Evolutionary conservation across 2,329 filamentous ascomycete species (phyloP).

Genomic region (Trematosphaeria pertusa): DNA sequence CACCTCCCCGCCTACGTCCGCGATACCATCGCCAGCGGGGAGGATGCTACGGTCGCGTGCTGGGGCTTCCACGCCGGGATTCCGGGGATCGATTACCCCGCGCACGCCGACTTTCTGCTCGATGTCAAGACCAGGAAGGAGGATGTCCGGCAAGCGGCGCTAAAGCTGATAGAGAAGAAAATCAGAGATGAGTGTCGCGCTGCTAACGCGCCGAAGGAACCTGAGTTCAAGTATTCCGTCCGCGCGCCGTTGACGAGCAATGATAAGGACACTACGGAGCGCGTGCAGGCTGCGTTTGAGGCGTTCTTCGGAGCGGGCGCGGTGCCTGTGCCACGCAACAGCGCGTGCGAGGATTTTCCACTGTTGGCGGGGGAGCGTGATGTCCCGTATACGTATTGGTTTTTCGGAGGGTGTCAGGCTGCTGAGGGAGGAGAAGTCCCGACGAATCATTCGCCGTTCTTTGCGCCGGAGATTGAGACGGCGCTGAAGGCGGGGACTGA

Average conservation of each 20-base stretch:
- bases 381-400: slow-evolving; percentile 25
- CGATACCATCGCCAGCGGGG: not conserved
- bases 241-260: not conserved
- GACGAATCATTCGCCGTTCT: slow-evolving; percentile 30
- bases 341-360: slow-evolving; percentile 26
- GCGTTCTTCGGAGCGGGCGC: not conserved
- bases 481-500: slow-evolving; percentile 24
- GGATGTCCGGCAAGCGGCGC: not conserved
- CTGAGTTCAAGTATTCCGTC: slow-evolving; percentile 1
- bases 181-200: slow-evolving; percentile 2
- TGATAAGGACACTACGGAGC: slow-evolving; percentile 39
- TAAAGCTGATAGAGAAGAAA: slow-evolving; percentile 49
- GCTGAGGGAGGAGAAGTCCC: slow-evolving; percentile 18
- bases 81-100: not conserved
- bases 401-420: slow-evolving; percentile 24
- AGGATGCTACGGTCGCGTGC: not conserved
- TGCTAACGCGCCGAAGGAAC: not conserved
- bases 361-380: slow-evolving; percentile 15
- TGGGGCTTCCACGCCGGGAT: slow-evolving; percentile 4
- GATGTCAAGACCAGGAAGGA: not conserved
- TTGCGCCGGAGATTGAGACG: slow-evolving; percentile 27
- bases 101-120: not conserved
- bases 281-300: slow-evolving; percentile 46
- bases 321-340: slow-evolving; percentile 21
- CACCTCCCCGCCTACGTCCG: not conserved